A percentile compares a stretch with the other conserved stretches of the same genome.
These are phyloP conservation scores for Neonectria punicea DNA, from an alignment of 2,329 filamentous ascomycete species.

Conservation along the genomic window DNA sequence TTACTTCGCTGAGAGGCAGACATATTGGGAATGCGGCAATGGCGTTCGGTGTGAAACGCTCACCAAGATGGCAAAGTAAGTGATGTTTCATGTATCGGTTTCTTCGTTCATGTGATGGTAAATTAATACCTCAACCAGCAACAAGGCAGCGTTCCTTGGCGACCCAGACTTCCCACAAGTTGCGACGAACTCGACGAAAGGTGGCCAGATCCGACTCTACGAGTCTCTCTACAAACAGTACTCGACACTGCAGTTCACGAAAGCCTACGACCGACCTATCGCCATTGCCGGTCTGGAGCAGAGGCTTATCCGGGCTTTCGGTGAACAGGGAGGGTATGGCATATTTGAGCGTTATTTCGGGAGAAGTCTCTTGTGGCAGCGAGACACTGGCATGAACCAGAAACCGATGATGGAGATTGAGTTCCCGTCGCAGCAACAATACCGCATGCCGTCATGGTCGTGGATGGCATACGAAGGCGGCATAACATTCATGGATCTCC, in stretches of 20 bases:
- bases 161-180: conserved; percentile 33
- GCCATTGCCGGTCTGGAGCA: conserved; percentile 34
- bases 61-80: conserved; percentile 29
- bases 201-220: conserved; percentile 26
- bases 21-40: conserved; percentile 34
- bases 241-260: conserved; percentile 27
- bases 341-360: conserved; percentile 29
- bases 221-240: conserved; percentile 32
- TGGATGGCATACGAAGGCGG: conserved; percentile 50
- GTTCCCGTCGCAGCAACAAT: conserved; percentile 8
- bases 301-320: conserved; percentile 23
- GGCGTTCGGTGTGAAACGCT: conserved; percentile 32
- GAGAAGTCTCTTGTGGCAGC: conserved; percentile 32
- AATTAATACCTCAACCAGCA: not conserved
- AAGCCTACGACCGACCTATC: conserved; percentile 28
- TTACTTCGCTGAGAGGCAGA: conserved; percentile 30
- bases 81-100: no score
- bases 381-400: not conserved
- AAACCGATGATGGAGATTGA: conserved; percentile 4
- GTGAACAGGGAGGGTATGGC: conserved; percentile 31
- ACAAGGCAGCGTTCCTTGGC: conserved; percentile 28
- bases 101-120: no score
- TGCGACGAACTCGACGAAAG: conserved; percentile 15
- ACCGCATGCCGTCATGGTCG: conserved; percentile 46
- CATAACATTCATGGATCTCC: conserved; percentile 43